Evolutionary conservation across 1,284 basidiomycete genomes (phyloP), one percentile per base, ranked within the genome.

Genomic region (Sanghuangporus weigelae): DNA sequence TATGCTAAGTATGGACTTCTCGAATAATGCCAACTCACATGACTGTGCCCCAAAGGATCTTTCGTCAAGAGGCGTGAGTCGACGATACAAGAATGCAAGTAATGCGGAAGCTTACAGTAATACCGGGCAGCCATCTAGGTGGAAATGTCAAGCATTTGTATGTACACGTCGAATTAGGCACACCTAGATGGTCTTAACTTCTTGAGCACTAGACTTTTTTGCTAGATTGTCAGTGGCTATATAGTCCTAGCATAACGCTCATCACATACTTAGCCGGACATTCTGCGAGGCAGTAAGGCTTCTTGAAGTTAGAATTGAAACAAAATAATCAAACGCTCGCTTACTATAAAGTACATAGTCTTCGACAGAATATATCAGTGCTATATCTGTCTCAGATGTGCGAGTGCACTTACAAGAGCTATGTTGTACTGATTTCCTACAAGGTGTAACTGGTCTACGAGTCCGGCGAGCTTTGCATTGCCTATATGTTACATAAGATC

Each of bases 341-440:
- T 58, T 70, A 88, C 87, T 51, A 89, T 81, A 71, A 87, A 88
- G 71, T 81, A 89, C 82, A 86, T 84, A 0, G 86, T 88, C 86
- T 89, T 10, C n/a, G 11, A 19, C 36, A 8, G n/a, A 62, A 12
- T 44, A 16, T 21, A 11, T 35, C 31, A 48, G 7, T n/a, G 12
- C 4, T 46, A n/a, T 14, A 16, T 7, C 11, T 16, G 16, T 11
- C 21, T 2, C 35, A 11, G 36, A 14, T 10, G n/a, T 16, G 19
- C 38, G 36, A 12, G 19, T 40, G 68, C 74, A 10, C 40, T 10
- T 42, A 89, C 87, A 67, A 89, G 72, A 0, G 86, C 85, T 40
- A 89, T 83, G 68, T 89, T 89, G 67, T 84, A 89, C 68, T 79
- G 76, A 68, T 86, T 80, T 10, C 84, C 84, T 0, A 75, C 80